Evolutionary conservation across 192 early-diverging fungal species (phyloP), one percentile per base, ranked within the genome.

Genomic region (Phycomyces blakesleeanus): DNA sequence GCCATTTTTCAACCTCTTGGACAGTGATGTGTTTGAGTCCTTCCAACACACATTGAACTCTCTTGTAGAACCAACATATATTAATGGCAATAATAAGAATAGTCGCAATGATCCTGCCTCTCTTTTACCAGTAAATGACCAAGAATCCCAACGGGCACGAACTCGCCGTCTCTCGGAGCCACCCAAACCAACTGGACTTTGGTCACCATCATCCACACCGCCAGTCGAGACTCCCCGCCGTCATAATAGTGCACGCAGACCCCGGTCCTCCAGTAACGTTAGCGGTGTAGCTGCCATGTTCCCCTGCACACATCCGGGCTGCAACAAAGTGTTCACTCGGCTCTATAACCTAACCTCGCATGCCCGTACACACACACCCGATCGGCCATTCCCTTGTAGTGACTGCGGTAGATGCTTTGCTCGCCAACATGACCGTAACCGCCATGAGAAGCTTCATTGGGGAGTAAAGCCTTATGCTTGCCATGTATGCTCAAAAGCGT

Each of bases 371-470:
- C 90, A 92, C 71, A 85, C 87, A 49, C 76, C 82, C n/a, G 85
- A 88, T 62, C 83, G 89, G 1, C 90, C 90, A 25, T 89, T 51
- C 94, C 90, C 59, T 24, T 87, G 84, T 78, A 67, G 77, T 29
- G 76, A 80, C 51, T 97, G 95, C 75, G 76, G 85, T 2, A 79
- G 85, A 29, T 75, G 82, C 10, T 97, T 97, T 80, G 87, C 93
- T 21, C 84, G 94, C 4, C 89, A 93, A 68, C 93, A 96, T 65
- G 94, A 96, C 67, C 77, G 92, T 55, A 96, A 93, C 70, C 84
- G 94, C 21, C 90, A 91, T 61, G 79, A 83, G 71, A 87, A 86
- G 65, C 69, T 91, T 22, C 90, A 92, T 50, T 83, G 82, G 29
- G 88, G 88, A 22, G 77, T 84, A 56, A 86, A 87, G 71, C 87